phyloP scores from a whole-genome alignment of 2,329 filamentous ascomycete species.

The Aureobasidium sp. region DNA sequence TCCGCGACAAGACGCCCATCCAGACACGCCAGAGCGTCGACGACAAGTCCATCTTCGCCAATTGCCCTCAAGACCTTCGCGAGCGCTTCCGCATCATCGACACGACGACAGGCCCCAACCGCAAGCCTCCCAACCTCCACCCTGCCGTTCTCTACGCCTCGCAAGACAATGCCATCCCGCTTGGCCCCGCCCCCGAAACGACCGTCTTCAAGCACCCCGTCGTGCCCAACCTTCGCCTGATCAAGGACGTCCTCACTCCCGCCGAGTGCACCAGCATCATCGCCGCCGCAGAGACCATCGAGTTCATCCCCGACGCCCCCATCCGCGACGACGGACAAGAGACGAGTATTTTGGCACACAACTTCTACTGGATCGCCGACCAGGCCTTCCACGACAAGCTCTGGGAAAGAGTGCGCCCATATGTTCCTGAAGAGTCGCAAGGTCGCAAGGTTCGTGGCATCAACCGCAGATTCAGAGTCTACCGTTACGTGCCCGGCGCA shows the following conservation, averaged over 20 bases:
- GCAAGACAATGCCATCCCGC: constrained; percentile 46
- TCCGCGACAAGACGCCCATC: constrained; percentile 38
- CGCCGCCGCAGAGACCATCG: constrained; percentile 55
- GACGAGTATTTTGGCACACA: constrained; percentile 58
- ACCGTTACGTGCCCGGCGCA: constrained; percentile 63
- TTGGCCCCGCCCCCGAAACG: constrained; percentile 40
- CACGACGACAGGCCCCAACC: constrained; percentile 48
- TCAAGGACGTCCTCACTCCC: constrained; percentile 51
- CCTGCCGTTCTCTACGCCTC: constrained; percentile 58
- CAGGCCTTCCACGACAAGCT: constrained; percentile 53
- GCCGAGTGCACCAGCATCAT: constrained; percentile 59
- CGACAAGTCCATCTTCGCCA: constrained; percentile 46
- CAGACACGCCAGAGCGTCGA: constrained; percentile 50
- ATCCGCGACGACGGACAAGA: constrained; percentile 56
- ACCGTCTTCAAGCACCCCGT: constrained; percentile 51
- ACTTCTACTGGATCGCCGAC: constrained; percentile 66
- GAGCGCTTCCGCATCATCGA: constrained; percentile 51
- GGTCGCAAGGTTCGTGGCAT: constrained; percentile 54
- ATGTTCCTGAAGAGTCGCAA: constrained; percentile 47
- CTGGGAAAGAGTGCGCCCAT: constrained; percentile 52
- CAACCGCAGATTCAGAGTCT: constrained; percentile 63
- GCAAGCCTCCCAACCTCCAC: constrained; percentile 62
- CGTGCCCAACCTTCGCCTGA: constrained; percentile 53
- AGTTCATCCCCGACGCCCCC: constrained; percentile 60
- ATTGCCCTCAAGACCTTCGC: constrained; percentile 30